Evolutionary conservation across 192 early-diverging fungal species (phyloP).

Genomic region (Linnemannia hyalina): DNA sequence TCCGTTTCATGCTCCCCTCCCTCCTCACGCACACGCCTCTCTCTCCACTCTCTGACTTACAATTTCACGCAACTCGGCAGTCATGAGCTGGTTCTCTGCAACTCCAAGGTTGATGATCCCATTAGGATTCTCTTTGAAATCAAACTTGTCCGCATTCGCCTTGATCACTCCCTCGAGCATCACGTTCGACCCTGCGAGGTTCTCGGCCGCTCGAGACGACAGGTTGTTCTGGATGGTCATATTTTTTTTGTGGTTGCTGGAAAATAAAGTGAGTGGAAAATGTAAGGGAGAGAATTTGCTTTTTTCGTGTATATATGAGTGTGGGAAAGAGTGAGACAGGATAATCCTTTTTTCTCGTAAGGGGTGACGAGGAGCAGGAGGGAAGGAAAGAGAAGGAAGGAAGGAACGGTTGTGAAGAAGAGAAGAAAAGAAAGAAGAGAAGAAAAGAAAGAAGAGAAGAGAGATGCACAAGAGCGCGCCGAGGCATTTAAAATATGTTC

Average conservation of each 20-base stretch:
- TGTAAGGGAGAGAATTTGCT: not conserved
- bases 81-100: conserved; percentile 82
- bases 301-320: not conserved
- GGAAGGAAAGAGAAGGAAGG: not conserved
- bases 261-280: not conserved
- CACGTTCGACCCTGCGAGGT: conserved; percentile 19
- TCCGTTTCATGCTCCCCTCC: too few relatives aligned
- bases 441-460: not conserved
- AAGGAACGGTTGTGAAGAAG: not conserved
- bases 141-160: conserved; percentile 41
- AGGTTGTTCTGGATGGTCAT: conserved; percentile 24
- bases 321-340: not conserved
- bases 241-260: not conserved
- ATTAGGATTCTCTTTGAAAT: conserved; percentile 62
- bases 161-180: conserved; percentile 35
- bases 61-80: conserved; percentile 66
- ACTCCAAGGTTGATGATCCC: conserved; percentile 88
- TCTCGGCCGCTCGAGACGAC: conserved; percentile 35
- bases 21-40: too few relatives aligned
- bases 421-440: conserved; percentile 1
- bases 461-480: not conserved
- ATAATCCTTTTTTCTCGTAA: not conserved
- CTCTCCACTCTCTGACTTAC: conserved; percentile 32
- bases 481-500: not conserved
- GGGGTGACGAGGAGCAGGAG: not conserved